A percentile compares a stretch with the other conserved stretches of the same genome.
phyloP scores from a whole-genome alignment of 768 basidiomycete species.

The Leccinum ochraceum region DNA sequence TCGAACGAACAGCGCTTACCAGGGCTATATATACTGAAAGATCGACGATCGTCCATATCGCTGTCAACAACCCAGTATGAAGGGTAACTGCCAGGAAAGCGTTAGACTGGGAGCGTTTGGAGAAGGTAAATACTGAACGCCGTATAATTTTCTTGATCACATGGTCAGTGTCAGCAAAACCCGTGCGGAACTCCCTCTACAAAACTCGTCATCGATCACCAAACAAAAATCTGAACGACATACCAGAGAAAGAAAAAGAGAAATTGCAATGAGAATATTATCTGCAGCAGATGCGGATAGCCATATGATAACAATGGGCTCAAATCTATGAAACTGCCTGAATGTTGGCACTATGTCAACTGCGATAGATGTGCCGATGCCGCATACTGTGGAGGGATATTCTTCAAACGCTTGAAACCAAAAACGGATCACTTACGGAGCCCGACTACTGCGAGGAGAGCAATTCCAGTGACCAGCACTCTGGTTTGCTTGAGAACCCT shows the following conservation, averaged over 20 bases:
- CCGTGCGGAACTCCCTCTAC: slow-evolving; percentile 39
- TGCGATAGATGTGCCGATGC: slow-evolving; percentile 35
- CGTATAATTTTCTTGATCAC: slow-evolving; percentile 39
- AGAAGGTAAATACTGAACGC: slow-evolving; percentile 15
- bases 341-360: slow-evolving; percentile 30
- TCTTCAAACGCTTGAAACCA: neutral
- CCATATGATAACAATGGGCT: slow-evolving; percentile 41
- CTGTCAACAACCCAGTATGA: slow-evolving; percentile 42
- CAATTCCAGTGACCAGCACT: slow-evolving; percentile 13
- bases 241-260: slow-evolving; percentile 46
- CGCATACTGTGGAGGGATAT: slow-evolving; percentile 23
- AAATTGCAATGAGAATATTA: slow-evolving; percentile 48
- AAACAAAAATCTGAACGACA: slow-evolving; percentile 10
- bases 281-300: slow-evolving; percentile 44
- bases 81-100: slow-evolving; percentile 34
- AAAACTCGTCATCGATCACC: neutral
- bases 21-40: slow-evolving; percentile 31
- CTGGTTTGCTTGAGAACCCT: slow-evolving; percentile 18
- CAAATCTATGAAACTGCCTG: slow-evolving; percentile 31
- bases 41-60: slow-evolving; percentile 37
- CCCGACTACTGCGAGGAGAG: slow-evolving; percentile 18
- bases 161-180: slow-evolving; percentile 39
- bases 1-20: slow-evolving; percentile 9
- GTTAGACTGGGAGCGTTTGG: neutral
- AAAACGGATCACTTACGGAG: slow-evolving; percentile 16